Base-by-base conservation (phyloP, 257 asterid species). In the Solanum acaule region DNA sequence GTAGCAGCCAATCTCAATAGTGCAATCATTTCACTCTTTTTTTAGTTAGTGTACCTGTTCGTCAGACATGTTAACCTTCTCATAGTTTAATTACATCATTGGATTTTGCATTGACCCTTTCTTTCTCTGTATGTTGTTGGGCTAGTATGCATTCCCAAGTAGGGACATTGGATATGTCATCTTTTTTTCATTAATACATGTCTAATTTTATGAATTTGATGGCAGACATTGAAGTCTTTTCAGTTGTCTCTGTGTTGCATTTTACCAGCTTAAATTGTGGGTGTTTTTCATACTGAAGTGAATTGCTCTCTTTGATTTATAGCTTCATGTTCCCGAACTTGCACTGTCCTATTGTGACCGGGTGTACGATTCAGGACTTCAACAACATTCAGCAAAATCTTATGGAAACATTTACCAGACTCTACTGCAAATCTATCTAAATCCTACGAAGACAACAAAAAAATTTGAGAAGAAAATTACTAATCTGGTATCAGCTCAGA, bases 241-340 rank as follows among this genome's bases (percentile, higher is more conserved):
- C 86, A 49, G 86, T 81, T 18, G 86, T 81, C 68, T 81, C 42
- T 82, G 70, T 16, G 86, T 46, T 81, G 67, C 61, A 81, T 82
- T 77, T 82, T 82, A 46, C 44, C 70, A 81, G 70, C 70, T 82
- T 82, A 65, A 82, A 49, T 82, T 46, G 70, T 29, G 86, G 68
- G 70, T 46, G 67, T 29, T 82, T 82, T 31, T 49, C 42, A 79
- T 29, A 82, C 42, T 49, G 33, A 82, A 46, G 70, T 82, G 65
- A 89, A 44, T 85, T 67, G 42, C 35, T 88, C 59, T 52, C 68
- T 90, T 86, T 79, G 88, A 37, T 71, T 65, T 91, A 38, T 78
- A 96, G 99, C 95, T 97, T 90, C 94, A 94, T 92, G 95, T 95
- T 94, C 98, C 99, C 73, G 99, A 97, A 73, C 89, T 96, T 92